phyloP scores from a whole-genome alignment of 2,329 filamentous ascomycete species.

The Annulohypoxylon truncatum region DNA sequence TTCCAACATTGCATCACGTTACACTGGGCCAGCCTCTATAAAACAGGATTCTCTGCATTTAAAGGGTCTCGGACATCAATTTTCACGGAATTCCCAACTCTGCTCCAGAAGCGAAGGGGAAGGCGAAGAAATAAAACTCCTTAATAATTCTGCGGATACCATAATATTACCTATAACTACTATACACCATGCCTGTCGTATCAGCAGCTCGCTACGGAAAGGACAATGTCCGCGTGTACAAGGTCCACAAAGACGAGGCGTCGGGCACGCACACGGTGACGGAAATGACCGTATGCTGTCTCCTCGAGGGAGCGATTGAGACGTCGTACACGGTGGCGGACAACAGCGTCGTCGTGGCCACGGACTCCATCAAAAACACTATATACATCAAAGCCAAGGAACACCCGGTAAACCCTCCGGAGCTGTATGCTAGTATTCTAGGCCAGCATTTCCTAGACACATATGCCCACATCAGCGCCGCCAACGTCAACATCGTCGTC shows the following conservation, averaged over 20 bases:
- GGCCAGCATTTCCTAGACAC: conserved; percentile 88
- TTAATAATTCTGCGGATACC: not conserved
- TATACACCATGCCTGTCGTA: conserved; percentile 64
- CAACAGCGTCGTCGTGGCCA: conserved; percentile 95
- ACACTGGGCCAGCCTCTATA: conserved; percentile 21
- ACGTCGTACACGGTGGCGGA: conserved; percentile 90
- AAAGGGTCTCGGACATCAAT: conserved; percentile 4
- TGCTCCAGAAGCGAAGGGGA: not conserved
- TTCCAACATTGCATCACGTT: conserved; percentile 33
- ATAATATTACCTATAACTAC: not conserved
- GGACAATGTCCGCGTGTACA: conserved; percentile 98
- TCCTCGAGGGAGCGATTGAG: conserved; percentile 93
- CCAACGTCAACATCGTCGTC: conserved; percentile 83
- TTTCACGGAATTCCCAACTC: conserved; percentile 6
- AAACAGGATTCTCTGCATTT: conserved; percentile 18
- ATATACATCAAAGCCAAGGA: conserved; percentile 96
- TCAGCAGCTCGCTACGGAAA: conserved; percentile 83
- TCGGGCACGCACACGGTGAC: conserved; percentile 85
- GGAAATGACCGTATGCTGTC: conserved; percentile 93
- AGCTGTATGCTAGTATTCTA: conserved; percentile 88
- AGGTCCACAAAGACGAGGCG: conserved; percentile 83
- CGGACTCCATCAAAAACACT: conserved; percentile 98
- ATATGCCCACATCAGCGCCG: conserved; percentile 88
- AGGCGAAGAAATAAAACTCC: not conserved
- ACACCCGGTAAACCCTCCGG: conserved; percentile 89